Percentiles rank a stretch among this genome's conserved stretches.
These are phyloP conservation scores for Pseudocercospora fijiensis DNA, from an alignment of 2,329 filamentous ascomycete species.

Conservation along the genomic window DNA sequence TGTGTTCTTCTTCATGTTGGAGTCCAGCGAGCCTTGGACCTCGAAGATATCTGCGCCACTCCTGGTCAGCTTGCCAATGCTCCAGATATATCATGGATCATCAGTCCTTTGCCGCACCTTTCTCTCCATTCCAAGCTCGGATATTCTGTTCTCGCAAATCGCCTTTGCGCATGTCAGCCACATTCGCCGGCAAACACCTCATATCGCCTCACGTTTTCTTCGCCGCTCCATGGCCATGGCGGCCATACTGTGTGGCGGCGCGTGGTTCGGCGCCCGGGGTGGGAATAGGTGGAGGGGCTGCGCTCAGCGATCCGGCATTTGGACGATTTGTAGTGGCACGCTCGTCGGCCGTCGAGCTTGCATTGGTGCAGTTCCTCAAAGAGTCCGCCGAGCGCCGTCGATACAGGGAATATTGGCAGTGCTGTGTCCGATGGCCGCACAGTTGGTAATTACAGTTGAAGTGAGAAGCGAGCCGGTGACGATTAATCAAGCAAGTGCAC, in stretches of 20 bases:
- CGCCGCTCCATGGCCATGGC: conserved; percentile 54
- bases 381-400: not conserved
- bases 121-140: conserved; percentile 84
- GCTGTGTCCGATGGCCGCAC: not conserved
- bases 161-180: conserved; percentile 54
- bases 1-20: conserved; percentile 95
- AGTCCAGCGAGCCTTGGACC: conserved; percentile 79
- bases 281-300: conserved; percentile 25
- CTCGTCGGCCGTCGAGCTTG: conserved; percentile 36
- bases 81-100: not conserved
- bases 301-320: conserved; percentile 40
- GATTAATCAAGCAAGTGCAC: not conserved
- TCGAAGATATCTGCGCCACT: conserved; percentile 67
- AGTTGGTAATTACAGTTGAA: not conserved
- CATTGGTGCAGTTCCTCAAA: conserved; percentile 33
- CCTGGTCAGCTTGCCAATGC: not conserved
- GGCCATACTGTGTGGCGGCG: conserved; percentile 30
- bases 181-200: not conserved
- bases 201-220: conserved; percentile 46
- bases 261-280: conserved; percentile 27
- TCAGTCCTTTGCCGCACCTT: conserved; percentile 55
- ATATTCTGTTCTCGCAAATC: conserved; percentile 87
- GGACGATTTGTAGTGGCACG: conserved; percentile 32
- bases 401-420: not conserved
- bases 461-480: not conserved